A percentile compares a stretch with the other conserved stretches of the same genome.
phyloP scores from a whole-genome alignment of 176 grass and related monocot species.

The Triticum monococcum region DNA sequence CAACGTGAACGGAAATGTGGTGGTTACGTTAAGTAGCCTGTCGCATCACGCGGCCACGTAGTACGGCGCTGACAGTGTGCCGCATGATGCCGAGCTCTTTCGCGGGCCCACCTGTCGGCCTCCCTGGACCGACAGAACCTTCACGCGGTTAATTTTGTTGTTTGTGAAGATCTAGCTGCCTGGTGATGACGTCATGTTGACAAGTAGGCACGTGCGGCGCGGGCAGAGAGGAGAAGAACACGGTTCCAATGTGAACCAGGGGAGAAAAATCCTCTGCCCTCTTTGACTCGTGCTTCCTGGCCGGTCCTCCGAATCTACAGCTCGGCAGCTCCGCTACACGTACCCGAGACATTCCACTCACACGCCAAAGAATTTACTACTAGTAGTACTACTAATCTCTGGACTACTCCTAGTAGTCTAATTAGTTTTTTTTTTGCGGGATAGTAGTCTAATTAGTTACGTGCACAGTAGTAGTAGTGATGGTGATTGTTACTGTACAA shows the following conservation, averaged over 20 bases:
- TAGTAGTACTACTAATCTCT: not conserved
- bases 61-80: not conserved
- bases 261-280: not conserved
- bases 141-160: not conserved
- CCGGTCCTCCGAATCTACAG: not conserved
- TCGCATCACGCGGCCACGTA: not conserved
- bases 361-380: not conserved
- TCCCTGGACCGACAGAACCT: conserved; percentile 18
- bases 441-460: not conserved
- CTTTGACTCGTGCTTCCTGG: not conserved
- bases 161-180: no score
- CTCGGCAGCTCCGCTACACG: not conserved
- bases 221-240: not conserved
- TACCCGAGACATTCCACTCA: not conserved
- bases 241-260: conserved; percentile 13
- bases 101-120: not conserved
- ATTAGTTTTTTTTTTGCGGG: no score
- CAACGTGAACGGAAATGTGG: conserved; percentile 38
- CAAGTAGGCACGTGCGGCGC: conserved; percentile 37
- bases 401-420: not conserved
- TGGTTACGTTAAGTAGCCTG: conserved; percentile 35
- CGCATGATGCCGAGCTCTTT: not conserved
- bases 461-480: not conserved
- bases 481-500: not conserved
- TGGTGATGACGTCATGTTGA: not conserved